Percentiles rank a stretch among this genome's conserved stretches.
Evolutionary conservation across 106 monocot species (phyloP).

Genomic region (Xerophyta viscosa): DNA sequence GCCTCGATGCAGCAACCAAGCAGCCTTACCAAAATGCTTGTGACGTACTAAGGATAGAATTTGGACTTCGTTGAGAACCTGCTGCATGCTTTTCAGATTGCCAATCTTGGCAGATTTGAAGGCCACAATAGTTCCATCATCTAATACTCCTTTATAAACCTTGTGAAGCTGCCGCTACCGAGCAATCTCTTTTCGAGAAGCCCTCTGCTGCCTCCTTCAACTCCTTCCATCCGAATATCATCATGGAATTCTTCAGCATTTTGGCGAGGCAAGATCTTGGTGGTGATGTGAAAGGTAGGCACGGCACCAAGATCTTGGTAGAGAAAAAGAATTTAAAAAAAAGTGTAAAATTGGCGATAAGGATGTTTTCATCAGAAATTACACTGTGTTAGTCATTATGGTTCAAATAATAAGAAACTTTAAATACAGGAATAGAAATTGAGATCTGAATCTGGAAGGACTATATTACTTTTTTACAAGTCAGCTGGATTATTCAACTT

Average conservation of each 20-base stretch:
- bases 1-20: slow-evolving; percentile 25
- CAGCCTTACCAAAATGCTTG: slow-evolving; percentile 25
- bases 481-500: too few species aligned
- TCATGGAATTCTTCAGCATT: slow-evolving; percentile 3
- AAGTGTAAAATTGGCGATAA: too few species aligned
- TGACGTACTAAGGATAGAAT: slow-evolving; percentile 31
- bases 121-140: slow-evolving; percentile 18
- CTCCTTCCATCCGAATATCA: slow-evolving; percentile 21
- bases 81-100: slow-evolving; percentile 18
- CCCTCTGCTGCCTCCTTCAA: slow-evolving; percentile 18
- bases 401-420: too few species aligned
- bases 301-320: too few species aligned
- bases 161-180: slow-evolving; percentile 20
- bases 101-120: slow-evolving; percentile 23
- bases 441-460: too few species aligned
- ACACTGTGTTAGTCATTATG: too few species aligned
- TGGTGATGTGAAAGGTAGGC: too few species aligned
- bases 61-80: slow-evolving; percentile 24
- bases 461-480: too few species aligned
- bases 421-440: too few species aligned
- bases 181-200: slow-evolving; percentile 16
- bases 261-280: too few species aligned
- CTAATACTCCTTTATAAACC: slow-evolving; percentile 19
- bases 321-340: too few species aligned
- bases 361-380: too few species aligned